These are phyloP conservation scores for Coprinopsis sp. DNA, from an alignment of 768 basidiomycete species.

Conservation along the genomic window DNA sequence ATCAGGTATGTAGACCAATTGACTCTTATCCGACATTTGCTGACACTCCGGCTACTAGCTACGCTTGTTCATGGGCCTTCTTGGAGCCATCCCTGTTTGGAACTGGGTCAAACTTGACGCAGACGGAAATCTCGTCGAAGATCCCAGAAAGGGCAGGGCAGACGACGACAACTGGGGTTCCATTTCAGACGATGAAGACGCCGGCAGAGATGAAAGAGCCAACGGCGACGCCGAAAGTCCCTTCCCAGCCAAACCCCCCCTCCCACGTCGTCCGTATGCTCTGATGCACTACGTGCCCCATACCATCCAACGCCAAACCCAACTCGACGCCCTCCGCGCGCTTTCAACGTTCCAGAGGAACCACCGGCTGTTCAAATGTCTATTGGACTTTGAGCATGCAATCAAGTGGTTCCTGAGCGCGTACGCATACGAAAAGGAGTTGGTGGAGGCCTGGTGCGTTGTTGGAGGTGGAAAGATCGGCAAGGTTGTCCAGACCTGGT, in stretches of 20 bases:
- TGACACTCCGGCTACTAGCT: not conserved
- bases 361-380: not conserved
- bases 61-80: not conserved
- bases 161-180: not conserved
- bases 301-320: not conserved
- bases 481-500: not conserved
- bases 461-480: not conserved
- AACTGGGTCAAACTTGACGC: not conserved
- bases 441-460: not conserved
- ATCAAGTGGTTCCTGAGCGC: not conserved
- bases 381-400: not conserved
- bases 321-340: not conserved
- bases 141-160: not conserved
- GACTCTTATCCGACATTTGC: not conserved
- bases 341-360: not conserved
- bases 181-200: not conserved
- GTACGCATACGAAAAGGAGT: not conserved
- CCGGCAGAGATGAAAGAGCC: not conserved
- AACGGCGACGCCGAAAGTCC: not conserved
- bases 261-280: not conserved
- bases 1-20: not conserved
- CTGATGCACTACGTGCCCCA: not conserved
- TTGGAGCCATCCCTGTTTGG: not conserved
- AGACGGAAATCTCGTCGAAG: not conserved
- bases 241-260: not conserved